Evolutionary conservation across 2,329 filamentous ascomycete genomes (phyloP).

Genomic region (Colletotrichum acutatum): DNA sequence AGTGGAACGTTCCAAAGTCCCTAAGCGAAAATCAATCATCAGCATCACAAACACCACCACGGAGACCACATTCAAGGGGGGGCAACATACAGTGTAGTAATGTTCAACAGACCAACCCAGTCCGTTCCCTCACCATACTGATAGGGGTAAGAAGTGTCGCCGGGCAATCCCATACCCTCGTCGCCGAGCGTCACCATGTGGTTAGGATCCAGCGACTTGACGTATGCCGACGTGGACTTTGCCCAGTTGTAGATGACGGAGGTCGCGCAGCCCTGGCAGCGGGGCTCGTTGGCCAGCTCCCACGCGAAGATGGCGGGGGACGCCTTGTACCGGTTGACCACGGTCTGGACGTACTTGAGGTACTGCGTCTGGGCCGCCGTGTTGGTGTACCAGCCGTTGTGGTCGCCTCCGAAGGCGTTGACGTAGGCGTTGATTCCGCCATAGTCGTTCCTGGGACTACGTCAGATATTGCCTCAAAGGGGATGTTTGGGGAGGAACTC

Average conservation of each 20-base stretch:
- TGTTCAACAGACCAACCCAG: conserved; percentile 61
- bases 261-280: conserved; percentile 69
- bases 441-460: conserved; percentile 59
- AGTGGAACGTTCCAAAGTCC: conserved; percentile 55
- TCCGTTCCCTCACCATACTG: conserved; percentile 60
- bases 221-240: conserved; percentile 65
- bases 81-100: conserved; percentile 53
- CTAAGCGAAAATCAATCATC: neutral
- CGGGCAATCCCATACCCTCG: conserved; percentile 59
- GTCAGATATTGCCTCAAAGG: neutral
- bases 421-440: conserved; percentile 73
- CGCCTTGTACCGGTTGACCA: conserved; percentile 59
- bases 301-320: conserved; percentile 63
- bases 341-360: conserved; percentile 57
- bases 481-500: neutral
- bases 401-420: conserved; percentile 64
- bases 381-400: conserved; percentile 68
- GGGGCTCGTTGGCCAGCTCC: conserved; percentile 67
- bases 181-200: conserved; percentile 75
- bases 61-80: neutral
- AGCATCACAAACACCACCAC: neutral
- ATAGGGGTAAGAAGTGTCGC: conserved; percentile 65
- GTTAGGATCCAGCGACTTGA: conserved; percentile 70
- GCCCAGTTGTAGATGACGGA: conserved; percentile 72
- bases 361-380: conserved; percentile 66